Percentiles rank a stretch among this genome's conserved stretches.
phyloP scores from a whole-genome alignment of 805 yeast species.

The Lipomyces sp. region DNA sequence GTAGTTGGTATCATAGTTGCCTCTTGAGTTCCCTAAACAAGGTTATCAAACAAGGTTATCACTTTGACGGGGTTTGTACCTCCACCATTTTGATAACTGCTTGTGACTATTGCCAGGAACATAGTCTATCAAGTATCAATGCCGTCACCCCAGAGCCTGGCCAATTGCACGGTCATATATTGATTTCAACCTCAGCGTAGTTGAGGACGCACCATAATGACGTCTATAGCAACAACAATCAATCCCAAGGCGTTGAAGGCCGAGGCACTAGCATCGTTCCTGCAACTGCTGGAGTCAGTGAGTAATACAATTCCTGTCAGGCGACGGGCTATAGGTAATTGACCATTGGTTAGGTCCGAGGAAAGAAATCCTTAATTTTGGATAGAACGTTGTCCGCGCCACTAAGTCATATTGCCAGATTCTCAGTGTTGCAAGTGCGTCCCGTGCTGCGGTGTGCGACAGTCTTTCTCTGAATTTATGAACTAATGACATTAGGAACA shows the following conservation, averaged over 20 bases:
- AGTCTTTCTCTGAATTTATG: background rate
- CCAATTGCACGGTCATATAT: background rate
- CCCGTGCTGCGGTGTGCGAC: background rate
- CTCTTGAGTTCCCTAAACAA: too few species aligned
- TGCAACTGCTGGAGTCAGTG: constrained; percentile 42
- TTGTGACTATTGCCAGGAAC: background rate
- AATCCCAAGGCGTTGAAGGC: constrained; percentile 30
- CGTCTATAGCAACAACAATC: constrained; percentile 20
- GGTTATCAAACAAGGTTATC: too few species aligned
- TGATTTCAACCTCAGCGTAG: background rate
- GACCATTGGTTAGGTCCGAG: constrained; percentile 31
- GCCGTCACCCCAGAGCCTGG: background rate
- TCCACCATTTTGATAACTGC: background rate
- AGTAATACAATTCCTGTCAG: constrained; percentile 2
- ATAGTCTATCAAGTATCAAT: background rate
- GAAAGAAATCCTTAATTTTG: constrained; percentile 48
- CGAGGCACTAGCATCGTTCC: constrained; percentile 36
- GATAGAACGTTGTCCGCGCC: constrained; percentile 56
- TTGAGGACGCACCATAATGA: constrained; percentile 8
- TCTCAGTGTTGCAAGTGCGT: constrained; percentile 54
- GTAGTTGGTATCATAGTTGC: too few species aligned
- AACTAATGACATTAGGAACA: constrained; percentile 40
- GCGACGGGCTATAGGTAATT: background rate
- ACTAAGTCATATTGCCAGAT: constrained; percentile 61
- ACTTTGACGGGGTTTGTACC: background rate